Percentiles rank a stretch among this genome's conserved stretches.
phyloP scores from a whole-genome alignment of 208 protist genomes.

The Phytomonas serpens region DNA sequence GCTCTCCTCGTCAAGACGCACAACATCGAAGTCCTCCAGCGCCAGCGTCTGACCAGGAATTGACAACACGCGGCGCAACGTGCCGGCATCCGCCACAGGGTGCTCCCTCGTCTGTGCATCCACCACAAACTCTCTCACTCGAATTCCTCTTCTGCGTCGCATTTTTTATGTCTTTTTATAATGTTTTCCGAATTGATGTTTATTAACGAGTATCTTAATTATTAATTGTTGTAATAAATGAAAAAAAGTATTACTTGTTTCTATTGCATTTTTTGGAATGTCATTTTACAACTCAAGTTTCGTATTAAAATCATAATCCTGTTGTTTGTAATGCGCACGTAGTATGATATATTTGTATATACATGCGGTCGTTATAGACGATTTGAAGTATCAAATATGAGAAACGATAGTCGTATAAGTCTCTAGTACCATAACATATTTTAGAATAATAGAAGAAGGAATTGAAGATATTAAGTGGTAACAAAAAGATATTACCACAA shows the following conservation, averaged over 20 bases:
- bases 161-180: background rate
- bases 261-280: background rate
- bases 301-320: background rate
- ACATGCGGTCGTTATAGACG: background rate
- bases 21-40: conserved; percentile 47
- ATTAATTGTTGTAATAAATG: background rate
- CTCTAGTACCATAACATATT: no score
- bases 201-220: background rate
- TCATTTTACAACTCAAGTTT: background rate
- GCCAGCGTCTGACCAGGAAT: conserved; percentile 41
- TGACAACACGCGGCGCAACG: conserved; percentile 16
- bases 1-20: conserved; percentile 18
- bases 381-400: background rate
- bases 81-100: background rate
- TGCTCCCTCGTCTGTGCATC: conserved; percentile 17
- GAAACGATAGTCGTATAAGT: background rate
- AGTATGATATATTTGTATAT: background rate
- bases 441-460: background rate
- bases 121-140: conserved; percentile 27
- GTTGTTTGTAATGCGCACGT: background rate
- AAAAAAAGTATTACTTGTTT: background rate
- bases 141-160: conserved; percentile 10
- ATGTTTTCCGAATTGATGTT: no score
- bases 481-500: background rate
- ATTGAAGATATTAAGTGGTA: background rate